A percentile compares a stretch with the other conserved stretches of the same genome.
These are phyloP conservation scores for Colletotrichum limetticola DNA, from an alignment of 2,329 filamentous ascomycete genomes.

Conservation along the genomic window DNA sequence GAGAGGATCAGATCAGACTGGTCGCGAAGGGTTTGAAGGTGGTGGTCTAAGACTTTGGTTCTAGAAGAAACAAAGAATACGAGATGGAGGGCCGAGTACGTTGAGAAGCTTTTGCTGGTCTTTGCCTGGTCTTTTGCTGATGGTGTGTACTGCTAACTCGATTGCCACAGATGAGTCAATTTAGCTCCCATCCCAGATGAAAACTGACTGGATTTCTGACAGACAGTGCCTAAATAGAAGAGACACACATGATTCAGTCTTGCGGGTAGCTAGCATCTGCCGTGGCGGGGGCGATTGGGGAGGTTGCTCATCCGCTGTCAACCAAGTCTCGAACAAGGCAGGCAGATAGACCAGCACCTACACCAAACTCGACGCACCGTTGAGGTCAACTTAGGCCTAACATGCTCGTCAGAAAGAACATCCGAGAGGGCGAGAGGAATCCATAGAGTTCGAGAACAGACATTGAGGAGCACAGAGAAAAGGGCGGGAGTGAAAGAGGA, in stretches of 20 bases:
- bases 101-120: background rate
- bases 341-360: background rate
- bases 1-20: background rate
- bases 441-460: constrained; percentile 5
- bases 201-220: background rate
- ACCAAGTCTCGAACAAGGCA: background rate
- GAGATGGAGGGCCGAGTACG: background rate
- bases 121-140: background rate
- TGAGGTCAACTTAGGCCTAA: constrained; percentile 3
- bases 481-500: background rate
- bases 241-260: background rate
- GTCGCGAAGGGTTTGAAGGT: background rate
- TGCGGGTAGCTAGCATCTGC: background rate
- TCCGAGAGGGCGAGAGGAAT: background rate
- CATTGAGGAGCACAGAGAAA: background rate
- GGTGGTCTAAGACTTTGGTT: background rate
- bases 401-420: background rate
- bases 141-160: background rate
- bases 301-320: background rate
- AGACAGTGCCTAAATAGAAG: background rate
- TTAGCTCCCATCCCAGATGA: background rate
- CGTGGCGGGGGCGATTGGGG: background rate
- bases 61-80: background rate
- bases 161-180: background rate
- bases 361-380: background rate